phyloP scores from a whole-genome alignment of 2,329 filamentous ascomycete genomes.

The Sclerotiophoma versabilis region DNA sequence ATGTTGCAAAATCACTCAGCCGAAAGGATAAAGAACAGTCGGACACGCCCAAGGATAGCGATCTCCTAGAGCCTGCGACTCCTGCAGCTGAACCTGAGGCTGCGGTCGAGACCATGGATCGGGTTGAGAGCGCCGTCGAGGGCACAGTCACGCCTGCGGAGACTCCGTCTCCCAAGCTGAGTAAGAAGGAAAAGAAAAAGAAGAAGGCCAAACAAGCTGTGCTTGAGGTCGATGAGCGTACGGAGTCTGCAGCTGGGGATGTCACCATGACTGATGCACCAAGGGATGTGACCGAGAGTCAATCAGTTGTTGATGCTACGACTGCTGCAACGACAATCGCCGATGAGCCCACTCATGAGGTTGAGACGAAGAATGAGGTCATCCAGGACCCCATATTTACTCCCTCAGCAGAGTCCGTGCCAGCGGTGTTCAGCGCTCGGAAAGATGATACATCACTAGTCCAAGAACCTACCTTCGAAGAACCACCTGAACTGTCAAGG shows the following conservation, averaged over 20 bases:
- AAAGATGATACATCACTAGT: neutral
- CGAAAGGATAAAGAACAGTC: conserved; percentile 41
- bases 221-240: conserved; percentile 15
- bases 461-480: conserved; percentile 11
- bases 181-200: conserved; percentile 37
- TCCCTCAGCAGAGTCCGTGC: neutral
- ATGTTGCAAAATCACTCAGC: conserved; percentile 36
- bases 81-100: conserved; percentile 26
- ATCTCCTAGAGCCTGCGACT: conserved; percentile 29
- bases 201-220: conserved; percentile 13
- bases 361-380: neutral
- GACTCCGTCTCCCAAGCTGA: conserved; percentile 18
- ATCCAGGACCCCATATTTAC: neutral
- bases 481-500: conserved; percentile 18
- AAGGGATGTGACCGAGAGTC: neutral
- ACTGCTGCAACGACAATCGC: neutral
- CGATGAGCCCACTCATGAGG: neutral
- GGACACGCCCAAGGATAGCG: conserved; percentile 29
- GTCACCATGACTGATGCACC: neutral
- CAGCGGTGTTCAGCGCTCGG: neutral
- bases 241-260: neutral
- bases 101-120: conserved; percentile 32
- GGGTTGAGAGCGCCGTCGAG: conserved; percentile 17
- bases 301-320: neutral
- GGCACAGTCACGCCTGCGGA: neutral